Evolutionary conservation across 306 rosid species (phyloP).

Genomic region (Dalbergia cultrata): DNA sequence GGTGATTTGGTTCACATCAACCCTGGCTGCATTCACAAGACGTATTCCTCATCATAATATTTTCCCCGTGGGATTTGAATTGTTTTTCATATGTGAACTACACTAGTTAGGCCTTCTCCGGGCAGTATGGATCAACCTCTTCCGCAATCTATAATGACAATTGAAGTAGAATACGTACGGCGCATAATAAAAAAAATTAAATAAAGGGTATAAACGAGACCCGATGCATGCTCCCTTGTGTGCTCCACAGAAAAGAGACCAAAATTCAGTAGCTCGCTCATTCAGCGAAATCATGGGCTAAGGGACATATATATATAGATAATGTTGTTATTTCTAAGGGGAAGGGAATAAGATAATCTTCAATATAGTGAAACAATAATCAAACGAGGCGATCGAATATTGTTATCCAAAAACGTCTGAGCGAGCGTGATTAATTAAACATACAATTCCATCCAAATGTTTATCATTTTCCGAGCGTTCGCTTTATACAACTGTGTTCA

Average conservation of each 20-base stretch:
- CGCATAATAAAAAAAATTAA: neutral
- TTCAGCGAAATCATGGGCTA: conserved; percentile 26
- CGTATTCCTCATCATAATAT: neutral
- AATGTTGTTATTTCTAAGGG: conserved; percentile 26
- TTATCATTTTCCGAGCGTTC: conserved; percentile 2
- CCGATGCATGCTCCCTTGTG: conserved; percentile 21
- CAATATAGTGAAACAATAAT: conserved; percentile 7
- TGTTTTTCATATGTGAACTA: neutral
- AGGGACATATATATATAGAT: neutral
- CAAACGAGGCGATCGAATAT: neutral
- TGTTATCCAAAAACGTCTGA: neutral
- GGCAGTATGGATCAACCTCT: neutral
- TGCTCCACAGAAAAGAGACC: neutral
- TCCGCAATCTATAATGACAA: neutral
- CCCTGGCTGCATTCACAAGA: neutral
- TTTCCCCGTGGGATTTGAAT: neutral
- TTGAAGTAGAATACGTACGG: neutral
- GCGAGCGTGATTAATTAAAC: neutral
- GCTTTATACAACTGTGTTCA: neutral
- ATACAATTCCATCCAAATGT: neutral
- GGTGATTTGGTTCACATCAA: neutral
- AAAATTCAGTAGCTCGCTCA: neutral
- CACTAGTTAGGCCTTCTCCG: neutral
- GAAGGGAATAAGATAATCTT: conserved; percentile 29
- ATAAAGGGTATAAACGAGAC: neutral